Conservation (phyloP, 139 green algal species). For the Chlorella sp. region DNA sequence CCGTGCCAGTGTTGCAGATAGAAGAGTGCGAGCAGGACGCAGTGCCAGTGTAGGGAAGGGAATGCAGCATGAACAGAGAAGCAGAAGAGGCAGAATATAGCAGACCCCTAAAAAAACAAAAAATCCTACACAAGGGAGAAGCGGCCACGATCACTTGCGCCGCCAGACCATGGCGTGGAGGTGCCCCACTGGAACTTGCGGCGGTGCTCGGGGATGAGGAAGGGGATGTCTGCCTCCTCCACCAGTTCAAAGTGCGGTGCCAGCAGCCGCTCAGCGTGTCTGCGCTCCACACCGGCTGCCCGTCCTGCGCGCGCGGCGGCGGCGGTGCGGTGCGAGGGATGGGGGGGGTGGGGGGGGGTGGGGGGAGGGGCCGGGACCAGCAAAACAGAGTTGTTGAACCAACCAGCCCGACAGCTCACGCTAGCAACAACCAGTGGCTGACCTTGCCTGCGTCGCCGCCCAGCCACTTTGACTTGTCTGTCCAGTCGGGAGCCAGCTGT, state of each 20-base stretch:
- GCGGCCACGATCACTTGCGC: slow-evolving; percentile 20
- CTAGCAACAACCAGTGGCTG: background rate
- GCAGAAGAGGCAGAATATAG: no score
- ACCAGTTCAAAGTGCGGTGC: slow-evolving; percentile 38
- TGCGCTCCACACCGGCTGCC: slow-evolving; percentile 27
- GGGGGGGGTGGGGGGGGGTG: no score
- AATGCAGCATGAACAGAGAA: no score
- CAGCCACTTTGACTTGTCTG: slow-evolving; percentile 58
- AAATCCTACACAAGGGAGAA: no score
- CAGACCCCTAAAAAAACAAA: no score
- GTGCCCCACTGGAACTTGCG: slow-evolving; percentile 72
- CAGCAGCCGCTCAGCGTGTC: slow-evolving; percentile 42
- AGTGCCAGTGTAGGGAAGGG: no score
- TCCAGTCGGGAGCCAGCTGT: slow-evolving; percentile 75
- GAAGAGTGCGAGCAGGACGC: no score
- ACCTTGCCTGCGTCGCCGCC: slow-evolving; percentile 48
- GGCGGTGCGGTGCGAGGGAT: no score
- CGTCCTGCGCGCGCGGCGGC: no score
- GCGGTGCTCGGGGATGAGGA: slow-evolving; percentile 63
- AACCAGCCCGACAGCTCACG: background rate
- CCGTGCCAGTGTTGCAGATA: no score
- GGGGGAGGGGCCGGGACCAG: no score
- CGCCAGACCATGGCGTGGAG: slow-evolving; percentile 47
- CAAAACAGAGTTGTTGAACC: no score
- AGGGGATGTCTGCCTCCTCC: slow-evolving; percentile 49